Conservation (phyloP, 78 protist species). For the Dictyostelium brefeldianum region DNA sequence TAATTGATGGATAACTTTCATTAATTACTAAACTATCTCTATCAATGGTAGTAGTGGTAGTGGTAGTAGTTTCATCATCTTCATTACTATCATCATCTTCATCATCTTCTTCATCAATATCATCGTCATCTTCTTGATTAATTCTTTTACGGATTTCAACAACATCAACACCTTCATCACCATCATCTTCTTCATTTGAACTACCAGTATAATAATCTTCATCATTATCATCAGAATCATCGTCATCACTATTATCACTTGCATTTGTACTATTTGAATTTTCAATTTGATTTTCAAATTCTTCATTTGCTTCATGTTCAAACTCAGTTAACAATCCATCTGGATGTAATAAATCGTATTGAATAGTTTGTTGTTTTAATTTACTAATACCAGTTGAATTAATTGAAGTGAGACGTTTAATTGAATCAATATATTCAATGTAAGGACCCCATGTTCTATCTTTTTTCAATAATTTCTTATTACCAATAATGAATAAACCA, state of each 20-base stretch:
- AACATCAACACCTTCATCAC: background rate
- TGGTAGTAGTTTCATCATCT: background rate
- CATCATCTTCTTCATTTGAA: background rate
- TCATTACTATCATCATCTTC: background rate
- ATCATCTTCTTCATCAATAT: background rate
- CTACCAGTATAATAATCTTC: background rate
- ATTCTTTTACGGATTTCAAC: background rate
- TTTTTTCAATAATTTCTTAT: background rate
- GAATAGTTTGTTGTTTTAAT: background rate
- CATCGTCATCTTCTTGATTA: background rate
- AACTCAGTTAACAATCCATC: background rate
- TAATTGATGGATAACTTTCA: background rate
- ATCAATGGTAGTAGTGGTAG: too few species aligned
- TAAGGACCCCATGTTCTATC: background rate
- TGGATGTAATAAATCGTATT: background rate
- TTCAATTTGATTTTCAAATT: background rate
- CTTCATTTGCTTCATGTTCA: background rate
- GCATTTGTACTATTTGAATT: background rate
- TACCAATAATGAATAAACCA: conserved; percentile 86
- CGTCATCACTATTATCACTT: background rate
- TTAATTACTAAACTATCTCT: background rate
- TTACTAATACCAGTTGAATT: too few species aligned
- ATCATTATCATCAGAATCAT: background rate
- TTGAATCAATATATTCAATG: too few species aligned
- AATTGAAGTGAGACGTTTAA: background rate